A percentile compares a stretch with the other conserved stretches of the same genome.
phyloP scores from a whole-genome alignment of 768 basidiomycete genomes.

The Tylopilus balloui region DNA sequence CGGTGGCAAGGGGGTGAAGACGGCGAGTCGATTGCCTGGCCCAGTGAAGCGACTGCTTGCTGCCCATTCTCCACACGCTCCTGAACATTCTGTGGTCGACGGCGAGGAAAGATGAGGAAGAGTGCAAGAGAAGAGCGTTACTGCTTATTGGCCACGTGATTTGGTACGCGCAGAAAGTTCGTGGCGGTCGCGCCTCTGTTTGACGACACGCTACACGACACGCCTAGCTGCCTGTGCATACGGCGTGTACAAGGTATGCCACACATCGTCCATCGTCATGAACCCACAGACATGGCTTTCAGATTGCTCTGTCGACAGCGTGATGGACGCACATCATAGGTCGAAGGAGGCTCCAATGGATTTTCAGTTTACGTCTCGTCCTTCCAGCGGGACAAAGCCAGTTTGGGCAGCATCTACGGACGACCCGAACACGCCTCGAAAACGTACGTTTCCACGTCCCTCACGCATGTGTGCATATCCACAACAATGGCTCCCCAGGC shows the following conservation, averaged over 20 bases:
- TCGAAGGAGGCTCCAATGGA: conserved; percentile 87
- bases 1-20: conserved; percentile 53
- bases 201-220: conserved; percentile 2
- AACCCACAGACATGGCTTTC: background rate
- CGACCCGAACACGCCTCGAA: conserved; percentile 53
- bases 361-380: conserved; percentile 76
- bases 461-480: conserved; percentile 9
- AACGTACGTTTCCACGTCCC: conserved; percentile 54
- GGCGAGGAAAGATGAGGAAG: background rate
- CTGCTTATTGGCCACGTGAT: conserved; percentile 26
- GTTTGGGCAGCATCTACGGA: conserved; percentile 50
- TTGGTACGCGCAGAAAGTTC: conserved; percentile 11
- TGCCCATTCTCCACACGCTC: conserved; percentile 23
- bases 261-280: background rate
- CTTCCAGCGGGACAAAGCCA: conserved; percentile 46
- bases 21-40: conserved; percentile 32
- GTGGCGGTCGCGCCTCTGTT: conserved; percentile 12
- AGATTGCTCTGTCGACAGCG: conserved; percentile 1
- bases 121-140: background rate
- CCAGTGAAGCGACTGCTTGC: conserved; percentile 12
- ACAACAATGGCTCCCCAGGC: conserved; percentile 36
- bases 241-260: conserved; percentile 18
- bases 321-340: conserved; percentile 34
- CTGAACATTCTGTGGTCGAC: conserved; percentile 26
- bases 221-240: conserved; percentile 4